Conservation (phyloP, 768 basidiomycete genomes). For the Phanerodontia chrysosporium region DNA sequence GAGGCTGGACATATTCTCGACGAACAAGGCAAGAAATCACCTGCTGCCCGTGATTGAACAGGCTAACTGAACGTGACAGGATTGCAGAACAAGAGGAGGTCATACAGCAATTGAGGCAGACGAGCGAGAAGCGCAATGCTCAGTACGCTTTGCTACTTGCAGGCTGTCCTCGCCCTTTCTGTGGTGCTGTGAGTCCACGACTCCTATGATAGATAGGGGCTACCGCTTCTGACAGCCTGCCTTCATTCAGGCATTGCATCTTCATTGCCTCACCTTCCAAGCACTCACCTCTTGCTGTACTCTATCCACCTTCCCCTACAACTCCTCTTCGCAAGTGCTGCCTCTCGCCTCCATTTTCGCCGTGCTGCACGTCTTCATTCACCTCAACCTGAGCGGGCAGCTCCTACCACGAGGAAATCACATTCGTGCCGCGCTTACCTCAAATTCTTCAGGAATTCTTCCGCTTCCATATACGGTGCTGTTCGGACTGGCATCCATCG, state of each 20-base stretch:
- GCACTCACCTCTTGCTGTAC: slow-evolving; percentile 17
- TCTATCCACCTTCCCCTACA: slow-evolving; percentile 11
- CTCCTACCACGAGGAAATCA: slow-evolving; percentile 8
- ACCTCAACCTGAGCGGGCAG: slow-evolving; percentile 16
- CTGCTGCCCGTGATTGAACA: neutral
- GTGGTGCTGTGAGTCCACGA: slow-evolving; percentile 17
- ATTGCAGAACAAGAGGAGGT: slow-evolving; percentile 24
- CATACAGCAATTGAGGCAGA: slow-evolving; percentile 18
- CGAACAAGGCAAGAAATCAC: slow-evolving; percentile 21
- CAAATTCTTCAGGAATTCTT: neutral
- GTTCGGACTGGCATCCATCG: slow-evolving; percentile 9
- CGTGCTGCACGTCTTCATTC: slow-evolving; percentile 17
- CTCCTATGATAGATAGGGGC: neutral
- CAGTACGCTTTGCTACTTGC: slow-evolving; percentile 15
- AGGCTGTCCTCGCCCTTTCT: slow-evolving; percentile 18
- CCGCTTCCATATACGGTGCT: slow-evolving; percentile 13
- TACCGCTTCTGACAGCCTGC: neutral
- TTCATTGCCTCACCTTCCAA: slow-evolving; percentile 13
- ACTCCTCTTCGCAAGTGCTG: slow-evolving; percentile 2
- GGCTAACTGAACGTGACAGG: neutral
- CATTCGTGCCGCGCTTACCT: neutral
- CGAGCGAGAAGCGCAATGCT: slow-evolving; percentile 13
- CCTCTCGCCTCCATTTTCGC: slow-evolving; percentile 14
- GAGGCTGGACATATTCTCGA: slow-evolving; percentile 20
- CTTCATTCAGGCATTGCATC: slow-evolving; percentile 16